Percentiles rank a stretch among this genome's conserved stretches.
phyloP scores from a whole-genome alignment of 768 basidiomycete species.

The Xerocomus spinulosus region DNA sequence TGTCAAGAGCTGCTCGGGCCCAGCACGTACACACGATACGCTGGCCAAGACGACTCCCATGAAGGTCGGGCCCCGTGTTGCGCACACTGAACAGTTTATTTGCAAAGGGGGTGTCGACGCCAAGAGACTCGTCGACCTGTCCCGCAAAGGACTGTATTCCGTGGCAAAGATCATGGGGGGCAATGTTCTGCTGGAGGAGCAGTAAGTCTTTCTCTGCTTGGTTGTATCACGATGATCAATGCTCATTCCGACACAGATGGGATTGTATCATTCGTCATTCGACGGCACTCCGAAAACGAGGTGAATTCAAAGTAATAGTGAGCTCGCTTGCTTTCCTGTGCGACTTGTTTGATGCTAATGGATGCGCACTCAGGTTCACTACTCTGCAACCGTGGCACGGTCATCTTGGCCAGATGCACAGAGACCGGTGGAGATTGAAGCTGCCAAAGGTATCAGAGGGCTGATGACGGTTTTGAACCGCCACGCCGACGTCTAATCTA shows the following conservation, averaged over 20 bases:
- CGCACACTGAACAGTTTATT: conserved; percentile 33
- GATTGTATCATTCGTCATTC: conserved; percentile 34
- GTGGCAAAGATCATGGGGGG: conserved; percentile 33
- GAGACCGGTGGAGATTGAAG: conserved; percentile 32
- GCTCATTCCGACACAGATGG: conserved; percentile 27
- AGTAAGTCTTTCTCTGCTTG: conserved; percentile 25
- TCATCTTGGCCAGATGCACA: conserved; percentile 34
- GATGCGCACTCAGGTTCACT: conserved; percentile 28
- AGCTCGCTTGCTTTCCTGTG: conserved; percentile 7
- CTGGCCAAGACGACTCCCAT: conserved; percentile 22
- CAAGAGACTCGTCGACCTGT: conserved; percentile 29
- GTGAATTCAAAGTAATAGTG: conserved; percentile 34
- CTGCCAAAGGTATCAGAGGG: conserved; percentile 33
- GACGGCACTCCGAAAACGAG: conserved; percentile 25
- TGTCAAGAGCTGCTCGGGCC: conserved; percentile 33
- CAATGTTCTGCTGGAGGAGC: conserved; percentile 35
- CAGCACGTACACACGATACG: conserved; percentile 26
- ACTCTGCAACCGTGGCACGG: conserved; percentile 35
- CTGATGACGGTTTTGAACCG: conserved; percentile 37
- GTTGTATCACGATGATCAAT: conserved; percentile 16
- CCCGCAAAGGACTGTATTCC: conserved; percentile 32
- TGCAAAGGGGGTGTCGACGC: conserved; percentile 37
- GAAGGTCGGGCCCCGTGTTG: conserved; percentile 31
- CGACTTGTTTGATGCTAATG: conserved; percentile 8
- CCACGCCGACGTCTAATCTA: conserved; percentile 21